phyloP scores from a whole-genome alignment of 2,329 filamentous ascomycete genomes.

The Emydomyces testavorans region DNA sequence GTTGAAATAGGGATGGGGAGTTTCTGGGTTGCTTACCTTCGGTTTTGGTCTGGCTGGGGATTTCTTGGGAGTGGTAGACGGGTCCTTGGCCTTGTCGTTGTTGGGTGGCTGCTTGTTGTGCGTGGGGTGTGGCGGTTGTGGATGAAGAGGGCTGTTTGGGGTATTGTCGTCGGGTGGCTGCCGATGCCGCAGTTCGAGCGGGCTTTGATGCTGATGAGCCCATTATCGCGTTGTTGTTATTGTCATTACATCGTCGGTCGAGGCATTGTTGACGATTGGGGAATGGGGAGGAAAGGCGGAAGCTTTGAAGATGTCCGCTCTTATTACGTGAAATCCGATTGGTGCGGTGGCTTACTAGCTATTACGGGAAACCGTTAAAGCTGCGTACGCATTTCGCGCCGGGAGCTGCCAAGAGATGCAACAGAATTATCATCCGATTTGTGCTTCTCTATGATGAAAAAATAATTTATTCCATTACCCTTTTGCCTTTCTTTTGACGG shows the following conservation, averaged over 20 bases:
- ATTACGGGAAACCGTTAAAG: neutral
- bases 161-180: conserved; percentile 44
- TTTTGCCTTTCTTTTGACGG: neutral
- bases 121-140: conserved; percentile 29
- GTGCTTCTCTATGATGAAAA: too few relatives aligned
- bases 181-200: conserved; percentile 32
- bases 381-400: neutral
- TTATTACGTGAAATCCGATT: neutral
- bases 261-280: neutral
- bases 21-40: conserved; percentile 23
- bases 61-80: conserved; percentile 28
- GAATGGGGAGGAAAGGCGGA: neutral
- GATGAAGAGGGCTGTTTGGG: conserved; percentile 38
- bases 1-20: neutral
- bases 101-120: conserved; percentile 18
- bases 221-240: conserved; percentile 31
- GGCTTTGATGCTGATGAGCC: conserved; percentile 49
- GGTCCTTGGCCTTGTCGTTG: conserved; percentile 22
- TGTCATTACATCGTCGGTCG: neutral
- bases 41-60: conserved; percentile 25
- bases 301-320: neutral
- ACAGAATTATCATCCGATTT: neutral
- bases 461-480: neutral
- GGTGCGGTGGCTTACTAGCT: neutral
- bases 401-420: neutral